Conservation (phyloP, 768 basidiomycete genomes). For the Mrakia frigida region DNA sequence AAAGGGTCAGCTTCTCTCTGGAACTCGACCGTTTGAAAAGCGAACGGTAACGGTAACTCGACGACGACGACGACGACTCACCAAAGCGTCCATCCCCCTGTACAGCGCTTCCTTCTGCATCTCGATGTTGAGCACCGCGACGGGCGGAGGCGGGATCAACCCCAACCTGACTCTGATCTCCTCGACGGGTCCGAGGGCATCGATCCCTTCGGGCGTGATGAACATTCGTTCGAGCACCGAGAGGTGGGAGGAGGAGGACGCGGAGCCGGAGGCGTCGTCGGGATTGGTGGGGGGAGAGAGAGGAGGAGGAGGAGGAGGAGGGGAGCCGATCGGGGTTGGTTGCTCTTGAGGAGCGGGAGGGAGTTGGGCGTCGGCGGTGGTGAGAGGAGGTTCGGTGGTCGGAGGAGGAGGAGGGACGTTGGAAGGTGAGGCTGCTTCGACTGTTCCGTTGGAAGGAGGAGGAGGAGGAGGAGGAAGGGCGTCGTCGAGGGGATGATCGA, state of each 20-base stretch:
- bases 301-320: neutral
- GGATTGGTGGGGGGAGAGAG: neutral
- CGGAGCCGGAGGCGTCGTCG: neutral
- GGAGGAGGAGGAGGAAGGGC: constrained; percentile 28
- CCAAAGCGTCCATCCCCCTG: constrained; percentile 30
- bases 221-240: constrained; percentile 42
- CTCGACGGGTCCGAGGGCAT: constrained; percentile 33
- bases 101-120: constrained; percentile 27
- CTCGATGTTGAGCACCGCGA: constrained; percentile 13
- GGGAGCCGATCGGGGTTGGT: neutral
- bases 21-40: too few species aligned
- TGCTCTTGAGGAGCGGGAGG: too few species aligned
- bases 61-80: constrained; percentile 13
- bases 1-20: constrained; percentile 10
- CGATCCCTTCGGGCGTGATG: constrained; percentile 40
- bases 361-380: constrained; percentile 22
- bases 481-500: constrained; percentile 32
- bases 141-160: neutral
- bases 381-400: constrained; percentile 15
- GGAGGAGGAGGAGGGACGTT: constrained; percentile 17
- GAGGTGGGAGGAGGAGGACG: constrained; percentile 8
- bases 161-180: constrained; percentile 9
- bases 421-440: neutral
- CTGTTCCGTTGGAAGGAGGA: neutral
- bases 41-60: too few species aligned